Evolutionary conservation across 2,329 filamentous ascomycete genomes (phyloP).

Genomic region (Stachybotrys echinatus): DNA sequence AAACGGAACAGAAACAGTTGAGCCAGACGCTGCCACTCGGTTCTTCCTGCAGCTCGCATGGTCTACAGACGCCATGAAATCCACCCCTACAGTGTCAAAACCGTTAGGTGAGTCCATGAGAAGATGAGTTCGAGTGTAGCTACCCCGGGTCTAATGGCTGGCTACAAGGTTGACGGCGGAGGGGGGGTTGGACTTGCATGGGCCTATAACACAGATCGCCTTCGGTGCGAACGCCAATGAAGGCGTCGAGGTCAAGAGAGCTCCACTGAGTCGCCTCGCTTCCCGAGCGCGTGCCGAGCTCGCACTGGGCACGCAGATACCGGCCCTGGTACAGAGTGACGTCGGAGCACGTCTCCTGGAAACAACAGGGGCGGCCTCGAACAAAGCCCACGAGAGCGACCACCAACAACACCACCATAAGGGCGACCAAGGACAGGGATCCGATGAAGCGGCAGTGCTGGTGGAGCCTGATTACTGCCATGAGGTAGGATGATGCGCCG

Average conservation of each 20-base stretch:
- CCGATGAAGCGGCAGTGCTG: conserved; percentile 1
- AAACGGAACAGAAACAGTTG: neutral
- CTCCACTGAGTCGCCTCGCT: neutral
- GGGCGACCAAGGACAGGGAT: neutral
- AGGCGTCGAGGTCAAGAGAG: neutral
- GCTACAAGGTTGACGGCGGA: neutral
- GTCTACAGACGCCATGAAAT: neutral
- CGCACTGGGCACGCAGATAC: conserved; percentile 2
- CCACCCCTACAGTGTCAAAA: neutral
- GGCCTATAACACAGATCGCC: neutral
- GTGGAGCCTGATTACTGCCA: neutral
- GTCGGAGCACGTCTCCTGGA: conserved; percentile 2
- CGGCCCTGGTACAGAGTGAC: neutral
- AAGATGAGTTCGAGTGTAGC: neutral
- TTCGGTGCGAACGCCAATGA: neutral
- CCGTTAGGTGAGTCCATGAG: neutral
- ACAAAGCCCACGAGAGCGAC: neutral
- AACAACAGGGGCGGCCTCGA: conserved; percentile 1
- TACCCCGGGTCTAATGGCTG: no score
- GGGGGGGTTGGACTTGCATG: neutral
- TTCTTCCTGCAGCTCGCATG: neutral
- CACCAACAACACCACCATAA: conserved; percentile 1
- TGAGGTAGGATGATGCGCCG: neutral
- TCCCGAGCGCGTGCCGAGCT: neutral
- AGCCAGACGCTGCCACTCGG: neutral